Evolutionary conservation across 148 eudicot genomes (phyloP).

Genomic region (Talinum fruticosum): DNA sequence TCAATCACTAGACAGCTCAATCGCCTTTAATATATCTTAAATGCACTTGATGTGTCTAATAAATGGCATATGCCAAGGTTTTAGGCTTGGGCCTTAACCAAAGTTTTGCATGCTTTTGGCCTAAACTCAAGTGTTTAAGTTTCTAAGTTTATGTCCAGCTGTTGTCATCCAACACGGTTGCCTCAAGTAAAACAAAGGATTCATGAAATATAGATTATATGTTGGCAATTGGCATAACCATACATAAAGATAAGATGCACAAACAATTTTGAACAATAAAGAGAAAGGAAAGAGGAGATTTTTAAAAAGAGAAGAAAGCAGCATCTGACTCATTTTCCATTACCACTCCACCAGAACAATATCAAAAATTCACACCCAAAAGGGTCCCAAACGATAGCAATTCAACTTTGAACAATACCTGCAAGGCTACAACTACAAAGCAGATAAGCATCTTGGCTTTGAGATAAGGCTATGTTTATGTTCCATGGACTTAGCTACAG

Average conservation of each 20-base stretch:
- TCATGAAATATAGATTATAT: not conserved
- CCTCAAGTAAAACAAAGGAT: not conserved
- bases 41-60: not conserved
- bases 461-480: not conserved
- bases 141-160: not conserved
- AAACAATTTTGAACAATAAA: slow-evolving; percentile 16
- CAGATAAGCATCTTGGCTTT: not conserved
- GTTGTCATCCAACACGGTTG: not conserved
- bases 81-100: not conserved
- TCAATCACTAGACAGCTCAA: not conserved
- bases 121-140: not conserved
- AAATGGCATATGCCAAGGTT: not conserved
- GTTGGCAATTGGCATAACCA: not conserved
- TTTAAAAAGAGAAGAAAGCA: not conserved
- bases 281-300: slow-evolving; percentile 12
- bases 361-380: not conserved
- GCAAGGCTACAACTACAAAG: not conserved
- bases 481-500: not conserved
- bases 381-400: not conserved
- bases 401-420: not conserved
- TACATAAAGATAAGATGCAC: slow-evolving; percentile 9
- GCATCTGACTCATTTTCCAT: slow-evolving; percentile 18
- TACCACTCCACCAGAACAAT: slow-evolving; percentile 1
- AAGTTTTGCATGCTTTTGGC: not conserved
- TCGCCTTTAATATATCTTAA: not conserved